Percentiles rank a stretch among this genome's conserved stretches.
Evolutionary conservation across 495 filamentous ascomycete species (phyloP).

Genomic region (Aspergillus sparsus): DNA sequence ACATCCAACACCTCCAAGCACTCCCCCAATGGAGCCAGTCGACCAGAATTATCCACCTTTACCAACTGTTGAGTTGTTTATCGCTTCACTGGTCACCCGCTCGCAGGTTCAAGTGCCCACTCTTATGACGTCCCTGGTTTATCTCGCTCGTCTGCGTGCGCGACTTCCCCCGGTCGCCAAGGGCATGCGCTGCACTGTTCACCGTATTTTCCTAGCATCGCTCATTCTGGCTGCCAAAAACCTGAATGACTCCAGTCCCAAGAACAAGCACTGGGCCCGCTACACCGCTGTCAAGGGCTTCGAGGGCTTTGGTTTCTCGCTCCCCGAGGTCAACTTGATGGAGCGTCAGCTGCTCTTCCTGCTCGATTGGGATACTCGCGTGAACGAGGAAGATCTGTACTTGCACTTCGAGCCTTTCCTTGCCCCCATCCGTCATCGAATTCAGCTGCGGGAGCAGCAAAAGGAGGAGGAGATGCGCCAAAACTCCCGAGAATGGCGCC

Average conservation of each 20-base stretch:
- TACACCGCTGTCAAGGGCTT: slow-evolving; percentile 78
- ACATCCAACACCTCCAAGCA: slow-evolving; percentile 67
- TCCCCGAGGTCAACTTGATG: slow-evolving; percentile 97
- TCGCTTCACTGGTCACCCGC: slow-evolving; percentile 81
- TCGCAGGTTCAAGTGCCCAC: slow-evolving; percentile 98
- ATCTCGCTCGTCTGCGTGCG: slow-evolving; percentile 78
- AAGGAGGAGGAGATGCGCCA: slow-evolving; percentile 37
- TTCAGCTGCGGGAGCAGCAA: slow-evolving; percentile 35
- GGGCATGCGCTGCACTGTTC: slow-evolving; percentile 94
- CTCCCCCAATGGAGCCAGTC: slow-evolving; percentile 58
- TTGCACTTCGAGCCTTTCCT: slow-evolving; percentile 86
- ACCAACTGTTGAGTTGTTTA: slow-evolving; percentile 85
- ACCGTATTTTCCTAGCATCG: slow-evolving; percentile 81
- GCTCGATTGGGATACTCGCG: slow-evolving; percentile 87
- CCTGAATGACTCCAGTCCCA: slow-evolving; percentile 87
- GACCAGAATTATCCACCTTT: slow-evolving; percentile 49
- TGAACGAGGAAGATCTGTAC: slow-evolving; percentile 82
- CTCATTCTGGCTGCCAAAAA: slow-evolving; percentile 80
- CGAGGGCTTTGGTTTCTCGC: slow-evolving; percentile 84
- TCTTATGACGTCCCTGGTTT: slow-evolving; percentile 94
- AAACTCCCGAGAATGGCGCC: slow-evolving; percentile 46
- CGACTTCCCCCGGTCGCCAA: slow-evolving; percentile 92
- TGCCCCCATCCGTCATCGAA: slow-evolving; percentile 67
- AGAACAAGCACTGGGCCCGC: slow-evolving; percentile 99
- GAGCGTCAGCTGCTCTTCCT: slow-evolving; percentile 95